These are phyloP conservation scores for Apostasia ramifera DNA, from an alignment of 106 monocot species.

Conservation along the genomic window DNA sequence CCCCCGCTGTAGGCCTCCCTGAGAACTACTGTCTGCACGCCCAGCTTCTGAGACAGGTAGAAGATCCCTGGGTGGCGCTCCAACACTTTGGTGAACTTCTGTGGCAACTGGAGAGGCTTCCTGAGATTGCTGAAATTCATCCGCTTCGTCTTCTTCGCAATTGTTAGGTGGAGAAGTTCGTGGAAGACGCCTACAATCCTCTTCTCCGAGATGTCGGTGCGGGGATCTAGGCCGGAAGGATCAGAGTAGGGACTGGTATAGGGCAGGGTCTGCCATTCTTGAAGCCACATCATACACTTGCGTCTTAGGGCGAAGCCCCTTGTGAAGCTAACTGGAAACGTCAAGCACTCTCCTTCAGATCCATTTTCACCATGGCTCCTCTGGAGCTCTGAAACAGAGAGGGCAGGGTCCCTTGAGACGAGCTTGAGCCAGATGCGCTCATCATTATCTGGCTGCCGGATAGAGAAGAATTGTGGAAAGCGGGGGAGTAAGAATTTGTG, in stretches of 20 bases:
- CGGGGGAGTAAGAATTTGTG: conserved; percentile 27
- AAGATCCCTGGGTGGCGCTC: conserved; percentile 90
- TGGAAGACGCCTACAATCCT: conserved; percentile 85
- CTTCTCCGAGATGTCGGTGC: conserved; percentile 86
- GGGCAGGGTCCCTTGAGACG: conserved; percentile 34
- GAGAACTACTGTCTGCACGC: conserved; percentile 78
- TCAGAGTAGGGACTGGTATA: conserved; percentile 74
- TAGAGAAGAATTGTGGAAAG: conserved; percentile 34
- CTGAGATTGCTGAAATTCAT: conserved; percentile 68
- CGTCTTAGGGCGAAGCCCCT: conserved; percentile 59
- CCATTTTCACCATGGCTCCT: not conserved
- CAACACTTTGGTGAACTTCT: conserved; percentile 94
- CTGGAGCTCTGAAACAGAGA: conserved; percentile 61
- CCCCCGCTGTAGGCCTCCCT: conserved; percentile 61
- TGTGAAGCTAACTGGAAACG: conserved; percentile 70
- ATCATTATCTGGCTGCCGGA: conserved; percentile 20
- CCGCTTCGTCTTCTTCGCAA: conserved; percentile 79
- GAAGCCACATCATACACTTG: conserved; percentile 67
- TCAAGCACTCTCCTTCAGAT: conserved; percentile 4
- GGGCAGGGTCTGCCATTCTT: conserved; percentile 73
- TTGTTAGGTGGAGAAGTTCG: conserved; percentile 70
- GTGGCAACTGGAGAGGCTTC: conserved; percentile 45
- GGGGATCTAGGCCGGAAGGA: conserved; percentile 39
- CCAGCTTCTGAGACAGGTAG: conserved; percentile 74
- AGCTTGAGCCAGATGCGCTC: conserved; percentile 56